Percentiles rank a stretch among this genome's conserved stretches.
These are phyloP conservation scores for Skeletonema potamos DNA, from an alignment of 108 stramenopile genomes.

Conservation along the genomic window DNA sequence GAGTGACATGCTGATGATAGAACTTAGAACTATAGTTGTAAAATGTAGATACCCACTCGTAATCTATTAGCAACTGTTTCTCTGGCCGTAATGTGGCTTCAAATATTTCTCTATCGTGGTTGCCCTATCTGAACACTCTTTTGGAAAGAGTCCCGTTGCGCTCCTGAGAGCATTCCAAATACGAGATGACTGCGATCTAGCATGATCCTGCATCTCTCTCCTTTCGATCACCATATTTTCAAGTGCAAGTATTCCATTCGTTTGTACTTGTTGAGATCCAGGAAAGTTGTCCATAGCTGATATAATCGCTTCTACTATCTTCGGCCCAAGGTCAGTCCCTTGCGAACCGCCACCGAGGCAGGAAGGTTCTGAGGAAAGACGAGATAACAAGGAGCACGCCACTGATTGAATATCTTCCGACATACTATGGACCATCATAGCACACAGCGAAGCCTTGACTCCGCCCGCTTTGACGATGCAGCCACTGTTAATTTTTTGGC, in stretches of 20 bases:
- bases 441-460: conserved; percentile 11
- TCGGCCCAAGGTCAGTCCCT: not conserved
- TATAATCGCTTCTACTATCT: conserved; percentile 12
- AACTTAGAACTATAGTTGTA: no score
- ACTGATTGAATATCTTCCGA: conserved; percentile 9
- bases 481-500: not conserved
- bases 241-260: conserved; percentile 6
- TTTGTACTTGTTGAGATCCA: not conserved
- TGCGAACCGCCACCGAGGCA: not conserved
- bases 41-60: no score
- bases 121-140: not conserved
- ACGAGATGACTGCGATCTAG: not conserved
- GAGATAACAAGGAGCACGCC: not conserved
- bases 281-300: conserved; percentile 13
- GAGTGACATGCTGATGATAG: not conserved
- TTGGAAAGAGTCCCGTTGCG: not conserved
- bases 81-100: not conserved
- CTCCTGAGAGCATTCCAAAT: not conserved
- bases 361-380: not conserved
- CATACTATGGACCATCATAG: conserved; percentile 12
- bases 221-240: not conserved
- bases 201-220: not conserved
- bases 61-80: not conserved
- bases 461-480: not conserved
- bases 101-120: not conserved